A percentile compares a stretch with the other conserved stretches of the same genome.
Conservation (phyloP, 495 filamentous ascomycete species). For the Lepidopterella palustris region DNA sequence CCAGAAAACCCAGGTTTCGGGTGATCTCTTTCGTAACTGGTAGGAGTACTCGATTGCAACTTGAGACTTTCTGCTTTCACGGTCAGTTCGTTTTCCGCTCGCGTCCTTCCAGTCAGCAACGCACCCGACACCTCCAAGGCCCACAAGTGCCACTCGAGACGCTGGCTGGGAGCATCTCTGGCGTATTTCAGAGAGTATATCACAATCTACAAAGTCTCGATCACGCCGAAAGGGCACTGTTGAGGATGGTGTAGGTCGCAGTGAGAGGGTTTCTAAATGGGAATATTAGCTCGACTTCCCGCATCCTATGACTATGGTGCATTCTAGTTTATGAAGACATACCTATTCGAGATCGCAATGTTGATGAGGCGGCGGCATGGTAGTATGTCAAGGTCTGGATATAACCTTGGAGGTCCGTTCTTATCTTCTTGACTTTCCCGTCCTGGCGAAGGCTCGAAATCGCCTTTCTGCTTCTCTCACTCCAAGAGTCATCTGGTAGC, state of each 20-base stretch:
- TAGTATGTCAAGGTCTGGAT: constrained; percentile 25
- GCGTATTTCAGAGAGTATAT: constrained; percentile 33
- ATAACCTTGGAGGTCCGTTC: constrained; percentile 16
- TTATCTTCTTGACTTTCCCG: constrained; percentile 28
- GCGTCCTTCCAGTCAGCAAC: neutral
- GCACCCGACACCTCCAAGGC: too few species aligned
- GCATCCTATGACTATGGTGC: too few species aligned
- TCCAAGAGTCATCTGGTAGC: constrained; percentile 10
- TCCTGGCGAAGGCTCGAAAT: constrained; percentile 28
- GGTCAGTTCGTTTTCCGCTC: constrained; percentile 1
- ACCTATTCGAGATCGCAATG: constrained; percentile 4
- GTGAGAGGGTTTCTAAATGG: too few species aligned
- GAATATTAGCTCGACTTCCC: too few species aligned
- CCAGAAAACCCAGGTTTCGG: constrained; percentile 13
- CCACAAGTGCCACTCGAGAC: constrained; percentile 16
- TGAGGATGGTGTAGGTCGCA: too few species aligned
- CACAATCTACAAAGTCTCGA: constrained; percentile 38
- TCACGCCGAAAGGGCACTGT: constrained; percentile 35
- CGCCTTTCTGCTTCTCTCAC: constrained; percentile 22
- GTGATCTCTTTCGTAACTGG: constrained; percentile 27
- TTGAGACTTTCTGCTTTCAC: constrained; percentile 44
- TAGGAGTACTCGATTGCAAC: constrained; percentile 47
- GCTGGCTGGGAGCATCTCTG: constrained; percentile 19
- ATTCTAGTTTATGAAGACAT: too few species aligned
- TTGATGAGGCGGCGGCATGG: too few species aligned